These are phyloP conservation scores for Pseudopithomyces chartarum DNA, from an alignment of 2,329 filamentous ascomycete genomes.

Conservation along the genomic window DNA sequence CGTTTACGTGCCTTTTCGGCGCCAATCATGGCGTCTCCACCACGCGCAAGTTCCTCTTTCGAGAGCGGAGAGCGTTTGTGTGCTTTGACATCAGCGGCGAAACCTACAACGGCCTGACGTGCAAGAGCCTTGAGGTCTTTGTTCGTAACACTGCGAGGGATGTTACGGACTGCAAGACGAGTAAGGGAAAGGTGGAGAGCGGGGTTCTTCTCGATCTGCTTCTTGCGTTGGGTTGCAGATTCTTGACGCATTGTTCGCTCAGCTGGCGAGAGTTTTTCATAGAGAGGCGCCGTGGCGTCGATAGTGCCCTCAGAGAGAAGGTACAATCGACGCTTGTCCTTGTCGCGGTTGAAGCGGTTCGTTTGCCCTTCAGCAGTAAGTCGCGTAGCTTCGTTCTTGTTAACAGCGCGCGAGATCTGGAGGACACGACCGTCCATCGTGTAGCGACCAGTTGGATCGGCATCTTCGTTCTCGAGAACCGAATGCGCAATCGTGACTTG, in stretches of 20 bases:
- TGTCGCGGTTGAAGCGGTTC: conserved; percentile 70
- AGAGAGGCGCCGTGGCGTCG: conserved; percentile 75
- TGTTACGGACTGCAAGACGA: conserved; percentile 87
- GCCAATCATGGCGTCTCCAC: conserved; percentile 77
- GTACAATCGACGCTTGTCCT: conserved; percentile 89
- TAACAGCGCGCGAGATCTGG: conserved; percentile 82
- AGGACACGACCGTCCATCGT: conserved; percentile 89
- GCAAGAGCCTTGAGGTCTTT: conserved; percentile 92
- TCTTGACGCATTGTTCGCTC: conserved; percentile 89
- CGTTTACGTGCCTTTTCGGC: conserved; percentile 79
- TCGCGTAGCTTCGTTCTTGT: conserved; percentile 76
- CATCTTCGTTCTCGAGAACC: conserved; percentile 82
- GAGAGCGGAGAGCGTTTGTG: conserved; percentile 78
- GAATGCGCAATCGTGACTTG: conserved; percentile 62
- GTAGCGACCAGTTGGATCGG: conserved; percentile 82
- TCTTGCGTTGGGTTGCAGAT: conserved; percentile 84
- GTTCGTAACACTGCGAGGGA: conserved; percentile 79
- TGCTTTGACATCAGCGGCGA: conserved; percentile 85
- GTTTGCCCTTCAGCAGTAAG: conserved; percentile 72
- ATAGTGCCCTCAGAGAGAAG: conserved; percentile 87
- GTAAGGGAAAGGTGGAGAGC: conserved; percentile 87
- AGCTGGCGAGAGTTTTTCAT: conserved; percentile 73
- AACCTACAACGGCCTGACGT: conserved; percentile 89
- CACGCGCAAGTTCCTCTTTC: conserved; percentile 85
- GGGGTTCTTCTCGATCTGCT: conserved; percentile 88